Percentiles rank a stretch among this genome's conserved stretches.
These are phyloP conservation scores for Cicer chorassanicum DNA, from an alignment of 306 rosid genomes.

Conservation along the genomic window DNA sequence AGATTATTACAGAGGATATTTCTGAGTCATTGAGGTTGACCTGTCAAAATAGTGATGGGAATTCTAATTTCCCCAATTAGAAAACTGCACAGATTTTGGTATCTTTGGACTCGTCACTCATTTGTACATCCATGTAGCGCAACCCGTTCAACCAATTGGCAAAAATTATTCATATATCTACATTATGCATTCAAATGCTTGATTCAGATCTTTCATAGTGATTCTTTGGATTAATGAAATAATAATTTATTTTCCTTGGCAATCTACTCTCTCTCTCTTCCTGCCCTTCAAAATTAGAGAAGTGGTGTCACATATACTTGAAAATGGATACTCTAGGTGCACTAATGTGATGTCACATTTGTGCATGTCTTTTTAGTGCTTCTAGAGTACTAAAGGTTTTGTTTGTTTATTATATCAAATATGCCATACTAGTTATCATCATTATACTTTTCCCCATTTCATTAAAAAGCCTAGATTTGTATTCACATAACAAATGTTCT, in stretches of 20 bases:
- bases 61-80: constrained; percentile 47
- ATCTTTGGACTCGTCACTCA: constrained; percentile 45
- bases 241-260: constrained; percentile 40
- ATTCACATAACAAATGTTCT: not conserved
- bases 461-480: constrained; percentile 11
- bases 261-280: constrained; percentile 35
- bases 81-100: constrained; percentile 52
- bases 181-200: constrained; percentile 48
- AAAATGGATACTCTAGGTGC: not conserved
- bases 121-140: constrained; percentile 64
- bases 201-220: constrained; percentile 48
- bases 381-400: not conserved
- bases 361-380: not conserved
- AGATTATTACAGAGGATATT: constrained; percentile 41
- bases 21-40: constrained; percentile 47
- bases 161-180: constrained; percentile 41
- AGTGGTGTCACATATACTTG: not conserved
- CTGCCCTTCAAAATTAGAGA: not conserved
- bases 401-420: not conserved
- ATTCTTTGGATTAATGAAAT: constrained; percentile 63
- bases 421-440: constrained; percentile 10
- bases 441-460: not conserved
- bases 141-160: constrained; percentile 42
- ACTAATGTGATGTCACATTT: constrained; percentile 14
- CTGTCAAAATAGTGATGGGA: constrained; percentile 40